Percentiles rank a stretch among this genome's conserved stretches.
These are phyloP conservation scores for Salix viminalis DNA, from an alignment of 345 rosid species.

Conservation along the genomic window DNA sequence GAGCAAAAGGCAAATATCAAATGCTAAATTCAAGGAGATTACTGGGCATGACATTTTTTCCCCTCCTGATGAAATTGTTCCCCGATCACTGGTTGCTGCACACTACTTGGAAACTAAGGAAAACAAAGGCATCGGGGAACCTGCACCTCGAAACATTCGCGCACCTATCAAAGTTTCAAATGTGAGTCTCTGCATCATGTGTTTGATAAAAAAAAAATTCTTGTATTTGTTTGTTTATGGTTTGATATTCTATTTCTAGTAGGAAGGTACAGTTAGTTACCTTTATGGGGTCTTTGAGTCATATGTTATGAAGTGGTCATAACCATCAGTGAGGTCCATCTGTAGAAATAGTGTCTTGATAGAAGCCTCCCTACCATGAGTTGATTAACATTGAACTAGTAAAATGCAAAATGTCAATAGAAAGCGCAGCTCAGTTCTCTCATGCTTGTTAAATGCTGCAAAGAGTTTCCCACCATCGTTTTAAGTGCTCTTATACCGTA, in stretches of 20 bases:
- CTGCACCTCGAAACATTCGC: constrained; percentile 35
- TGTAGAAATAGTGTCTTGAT: neutral
- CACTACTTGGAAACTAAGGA: constrained; percentile 67
- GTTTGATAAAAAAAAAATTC: neutral
- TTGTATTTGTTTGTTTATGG: neutral
- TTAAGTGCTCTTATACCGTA: neutral
- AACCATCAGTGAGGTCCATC: neutral
- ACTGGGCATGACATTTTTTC: constrained; percentile 94
- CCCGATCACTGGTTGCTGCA: constrained; percentile 50
- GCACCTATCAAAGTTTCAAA: constrained; percentile 29
- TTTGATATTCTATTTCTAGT: neutral
- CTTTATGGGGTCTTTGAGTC: neutral
- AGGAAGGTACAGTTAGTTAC: neutral
- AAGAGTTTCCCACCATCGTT: neutral
- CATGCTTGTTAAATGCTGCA: neutral
- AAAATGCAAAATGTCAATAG: neutral
- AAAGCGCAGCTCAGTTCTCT: neutral
- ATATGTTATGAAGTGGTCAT: neutral
- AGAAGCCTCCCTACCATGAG: neutral
- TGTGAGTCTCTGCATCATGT: constrained; percentile 3
- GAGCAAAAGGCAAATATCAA: constrained; percentile 71
- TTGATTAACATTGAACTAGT: neutral
- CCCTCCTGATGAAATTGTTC: constrained; percentile 84
- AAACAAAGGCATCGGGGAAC: constrained; percentile 64
- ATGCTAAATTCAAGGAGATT: constrained; percentile 87